A percentile compares a stretch with the other conserved stretches of the same genome.
Evolutionary conservation across 768 basidiomycete genomes (phyloP).

Genomic region (Serendipita sp.): DNA sequence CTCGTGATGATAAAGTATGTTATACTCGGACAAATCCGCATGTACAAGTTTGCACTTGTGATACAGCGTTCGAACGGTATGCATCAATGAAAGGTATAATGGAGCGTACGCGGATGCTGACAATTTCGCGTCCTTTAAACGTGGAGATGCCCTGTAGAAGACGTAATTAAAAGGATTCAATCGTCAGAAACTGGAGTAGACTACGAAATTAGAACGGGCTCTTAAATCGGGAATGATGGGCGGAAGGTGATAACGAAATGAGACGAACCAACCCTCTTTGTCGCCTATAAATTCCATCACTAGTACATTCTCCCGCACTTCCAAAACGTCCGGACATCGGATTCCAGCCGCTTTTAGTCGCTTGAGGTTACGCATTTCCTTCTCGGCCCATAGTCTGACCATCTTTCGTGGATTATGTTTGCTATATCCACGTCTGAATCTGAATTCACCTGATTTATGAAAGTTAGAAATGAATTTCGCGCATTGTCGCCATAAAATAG

Average conservation of each 20-base stretch:
- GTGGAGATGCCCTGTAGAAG: constrained; percentile 63
- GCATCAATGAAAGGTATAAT: constrained; percentile 66
- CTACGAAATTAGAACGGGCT: background rate
- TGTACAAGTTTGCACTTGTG: constrained; percentile 87
- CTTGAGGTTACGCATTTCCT: constrained; percentile 92
- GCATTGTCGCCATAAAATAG: constrained; percentile 43
- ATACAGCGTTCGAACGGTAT: constrained; percentile 69
- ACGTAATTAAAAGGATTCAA: background rate
- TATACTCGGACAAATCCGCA: constrained; percentile 97
- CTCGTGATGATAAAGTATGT: constrained; percentile 66
- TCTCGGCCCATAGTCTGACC: constrained; percentile 98
- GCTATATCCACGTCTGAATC: constrained; percentile 25
- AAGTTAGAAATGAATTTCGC: too few species aligned
- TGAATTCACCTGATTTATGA: constrained; percentile 55
- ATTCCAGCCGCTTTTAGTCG: constrained; percentile 72
- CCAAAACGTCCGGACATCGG: constrained; percentile 71
- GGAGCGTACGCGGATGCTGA: constrained; percentile 27
- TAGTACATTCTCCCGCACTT: constrained; percentile 90
- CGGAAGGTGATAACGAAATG: constrained; percentile 1
- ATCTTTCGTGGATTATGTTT: constrained; percentile 92
- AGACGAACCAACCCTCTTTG: constrained; percentile 56
- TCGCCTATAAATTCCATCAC: constrained; percentile 89
- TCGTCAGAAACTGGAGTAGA: constrained; percentile 3
- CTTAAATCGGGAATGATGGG: background rate
- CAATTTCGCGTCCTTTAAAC: constrained; percentile 75